Evolutionary conservation across 371 early-diverging fungal species (phyloP).

Genomic region (Phascolomyces articulosus): DNA sequence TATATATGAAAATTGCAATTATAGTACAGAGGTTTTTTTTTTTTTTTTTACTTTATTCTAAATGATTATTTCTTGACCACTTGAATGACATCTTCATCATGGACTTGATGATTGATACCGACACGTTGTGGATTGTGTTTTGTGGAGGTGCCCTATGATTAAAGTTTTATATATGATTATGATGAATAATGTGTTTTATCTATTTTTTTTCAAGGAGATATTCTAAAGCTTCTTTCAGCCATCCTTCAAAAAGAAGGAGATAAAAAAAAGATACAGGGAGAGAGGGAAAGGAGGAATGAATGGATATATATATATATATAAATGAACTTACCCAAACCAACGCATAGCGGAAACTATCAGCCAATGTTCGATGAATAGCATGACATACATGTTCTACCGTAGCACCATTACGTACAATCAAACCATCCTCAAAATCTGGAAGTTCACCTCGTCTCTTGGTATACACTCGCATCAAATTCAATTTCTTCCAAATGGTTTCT

Average conservation of each 20-base stretch:
- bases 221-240: no score
- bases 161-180: not conserved
- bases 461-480: conserved; percentile 92
- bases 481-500: conserved; percentile 88
- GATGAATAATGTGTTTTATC: no score
- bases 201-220: no score
- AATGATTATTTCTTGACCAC: conserved; percentile 71
- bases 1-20: no score
- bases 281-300: not conserved
- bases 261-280: not conserved
- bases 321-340: conserved; percentile 77
- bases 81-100: conserved; percentile 99
- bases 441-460: conserved; percentile 97
- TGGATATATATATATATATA: not conserved
- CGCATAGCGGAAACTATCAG: conserved; percentile 92
- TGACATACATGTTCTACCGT: conserved; percentile 97
- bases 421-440: conserved; percentile 96
- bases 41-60: not conserved
- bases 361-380: conserved; percentile 92
- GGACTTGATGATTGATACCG: conserved; percentile 91
- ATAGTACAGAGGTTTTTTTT: not conserved
- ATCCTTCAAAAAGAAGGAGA: no score
- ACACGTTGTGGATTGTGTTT: conserved; percentile 97
- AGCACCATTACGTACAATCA: conserved; percentile 88
- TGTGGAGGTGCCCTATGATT: conserved; percentile 81